Evolutionary conservation across 176 grass and related monocot genomes (phyloP).

Genomic region (Oryza coarctata): DNA sequence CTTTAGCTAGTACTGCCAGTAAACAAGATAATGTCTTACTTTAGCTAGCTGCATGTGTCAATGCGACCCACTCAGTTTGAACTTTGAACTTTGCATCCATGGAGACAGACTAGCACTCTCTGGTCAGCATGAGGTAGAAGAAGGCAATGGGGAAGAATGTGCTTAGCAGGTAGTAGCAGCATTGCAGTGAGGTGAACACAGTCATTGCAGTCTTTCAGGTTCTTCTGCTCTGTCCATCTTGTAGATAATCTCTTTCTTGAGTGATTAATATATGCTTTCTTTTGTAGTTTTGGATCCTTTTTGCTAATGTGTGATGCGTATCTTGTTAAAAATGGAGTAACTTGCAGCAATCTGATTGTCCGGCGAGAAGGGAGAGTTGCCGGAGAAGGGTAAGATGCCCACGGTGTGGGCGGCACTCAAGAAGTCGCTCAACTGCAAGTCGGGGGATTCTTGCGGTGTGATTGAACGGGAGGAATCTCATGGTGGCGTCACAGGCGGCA

Average conservation of each 20-base stretch:
- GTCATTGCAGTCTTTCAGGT: not conserved
- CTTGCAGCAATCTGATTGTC: not conserved
- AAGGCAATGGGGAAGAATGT: not conserved
- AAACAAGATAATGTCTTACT: not conserved
- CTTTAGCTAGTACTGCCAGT: not conserved
- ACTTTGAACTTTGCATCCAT: slow-evolving; percentile 5
- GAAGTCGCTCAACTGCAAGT: slow-evolving; percentile 63
- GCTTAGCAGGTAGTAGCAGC: too few relatives aligned
- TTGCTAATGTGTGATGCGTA: not conserved
- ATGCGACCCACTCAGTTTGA: not conserved
- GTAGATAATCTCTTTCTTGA: not conserved
- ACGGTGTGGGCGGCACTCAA: slow-evolving; percentile 73
- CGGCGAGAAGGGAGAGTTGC: not conserved
- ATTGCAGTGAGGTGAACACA: not conserved
- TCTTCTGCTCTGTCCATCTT: not conserved
- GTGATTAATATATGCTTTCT: not conserved
- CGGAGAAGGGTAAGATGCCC: slow-evolving; percentile 25
- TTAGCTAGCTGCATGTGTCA: slow-evolving; percentile 1
- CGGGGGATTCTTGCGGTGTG: slow-evolving; percentile 51
- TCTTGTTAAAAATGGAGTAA: slow-evolving; percentile 2
- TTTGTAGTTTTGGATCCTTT: not conserved
- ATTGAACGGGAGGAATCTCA: slow-evolving; percentile 34
- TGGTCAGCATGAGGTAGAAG: not conserved
- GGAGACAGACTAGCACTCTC: not conserved
- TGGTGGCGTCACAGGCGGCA: slow-evolving; percentile 9